Evolutionary conservation across 257 asterid species (phyloP), one percentile per base, ranked within the genome.

Genomic region (Fraxinus excelsior): DNA sequence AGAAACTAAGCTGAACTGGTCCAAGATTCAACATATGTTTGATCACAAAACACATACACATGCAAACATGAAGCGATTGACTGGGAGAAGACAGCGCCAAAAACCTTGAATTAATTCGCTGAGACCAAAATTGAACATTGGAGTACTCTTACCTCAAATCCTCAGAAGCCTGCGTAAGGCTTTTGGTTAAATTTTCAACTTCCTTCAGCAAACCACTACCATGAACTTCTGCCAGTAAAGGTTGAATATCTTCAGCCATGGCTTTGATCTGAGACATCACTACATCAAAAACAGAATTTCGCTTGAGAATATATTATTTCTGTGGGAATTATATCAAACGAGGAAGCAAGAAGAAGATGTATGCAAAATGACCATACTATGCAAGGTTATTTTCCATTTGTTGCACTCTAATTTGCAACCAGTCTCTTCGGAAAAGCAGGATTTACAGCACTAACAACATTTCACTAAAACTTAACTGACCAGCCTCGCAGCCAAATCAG

Each of bases 211-310:
- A 86, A 77, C 97, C 98, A 84, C 98, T 81, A 77, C 88, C 94
- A 69, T 86, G 92, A 80, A 93, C 88, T 86, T 93, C 97, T 76
- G 97, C 91, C 84, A 96, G 81, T 81, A 96, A 81, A 72, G 99
- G 98, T 83, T 96, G 94, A 73, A 93, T 76, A 84, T 93, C 96
- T 74, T 90, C 97, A 80, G 98, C 93, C 90, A 96, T 87, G 90
- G 96, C 97, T 86, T 90, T 83, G 79, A 96, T 92, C 99, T 96
- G 98, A 85, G 91, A 86, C 81, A 83, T 84, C 90, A 88, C 94
- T 85, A 89, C 90, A 90, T 87, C 91, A 85, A 85, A 89, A 75
- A 84, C 86, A 79, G 83, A 78, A 85, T 72, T 74, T 82, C 69
- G 91, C 90, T 86, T 86, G 91, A 90, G 90, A 84, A 89, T 78